Percentiles rank a stretch among this genome's conserved stretches.
phyloP scores from a whole-genome alignment of 2,329 filamentous ascomycete species.

The Aspergillus hortae region DNA sequence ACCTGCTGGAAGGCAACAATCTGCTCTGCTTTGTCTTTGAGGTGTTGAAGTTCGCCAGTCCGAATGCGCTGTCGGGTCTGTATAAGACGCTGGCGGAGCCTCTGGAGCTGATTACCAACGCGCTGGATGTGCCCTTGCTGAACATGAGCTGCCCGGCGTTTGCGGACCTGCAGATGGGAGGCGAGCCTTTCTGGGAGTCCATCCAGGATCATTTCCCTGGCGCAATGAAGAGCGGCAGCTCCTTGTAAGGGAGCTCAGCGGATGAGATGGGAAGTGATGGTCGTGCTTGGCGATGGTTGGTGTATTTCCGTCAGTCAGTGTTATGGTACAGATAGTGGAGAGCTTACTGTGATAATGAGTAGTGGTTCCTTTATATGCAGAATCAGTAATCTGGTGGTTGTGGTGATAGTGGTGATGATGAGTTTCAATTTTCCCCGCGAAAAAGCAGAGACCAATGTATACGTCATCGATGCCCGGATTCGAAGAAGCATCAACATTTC shows the following conservation, averaged over 20 bases:
- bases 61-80: constrained; percentile 27
- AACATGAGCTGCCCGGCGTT: constrained; percentile 31
- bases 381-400: background rate
- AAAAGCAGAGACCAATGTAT: background rate
- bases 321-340: background rate
- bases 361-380: too few species aligned
- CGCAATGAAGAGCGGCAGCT: constrained; percentile 20
- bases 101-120: constrained; percentile 26
- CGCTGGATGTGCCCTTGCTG: constrained; percentile 24
- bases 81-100: constrained; percentile 27
- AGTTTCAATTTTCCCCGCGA: background rate
- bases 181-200: constrained; percentile 28
- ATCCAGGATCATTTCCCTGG: constrained; percentile 27
- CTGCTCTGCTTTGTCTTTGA: constrained; percentile 39
- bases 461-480: background rate
- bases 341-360: too few species aligned
- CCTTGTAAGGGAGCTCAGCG: constrained; percentile 1
- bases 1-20: constrained; percentile 39
- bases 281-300: background rate
- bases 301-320: background rate
- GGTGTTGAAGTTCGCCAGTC: constrained; percentile 30
- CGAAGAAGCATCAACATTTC: background rate
- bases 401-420: background rate
- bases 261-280: background rate
- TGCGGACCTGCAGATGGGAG: constrained; percentile 27